Conservation (phyloP, 2,329 filamentous ascomycete genomes). For the Stagonosporopsis vannaccii region DNA sequence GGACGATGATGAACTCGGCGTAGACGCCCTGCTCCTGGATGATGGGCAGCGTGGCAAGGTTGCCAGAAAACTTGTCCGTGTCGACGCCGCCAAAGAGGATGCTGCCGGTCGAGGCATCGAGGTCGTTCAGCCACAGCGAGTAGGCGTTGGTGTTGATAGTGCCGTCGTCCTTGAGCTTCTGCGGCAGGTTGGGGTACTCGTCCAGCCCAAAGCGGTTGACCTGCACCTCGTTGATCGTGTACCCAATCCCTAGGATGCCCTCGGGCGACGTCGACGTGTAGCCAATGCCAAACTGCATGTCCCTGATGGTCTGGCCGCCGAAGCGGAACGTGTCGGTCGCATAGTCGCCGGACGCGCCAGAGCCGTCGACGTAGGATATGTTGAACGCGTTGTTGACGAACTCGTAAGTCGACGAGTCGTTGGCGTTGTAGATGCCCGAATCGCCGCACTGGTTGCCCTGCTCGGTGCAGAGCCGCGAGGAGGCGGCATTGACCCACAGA, state of each 20-base stretch:
- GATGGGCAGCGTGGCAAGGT: slow-evolving; percentile 68
- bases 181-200: slow-evolving; percentile 68
- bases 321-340: slow-evolving; percentile 75
- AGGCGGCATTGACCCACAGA: slow-evolving; percentile 70
- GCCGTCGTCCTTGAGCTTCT: slow-evolving; percentile 68
- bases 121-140: slow-evolving; percentile 69
- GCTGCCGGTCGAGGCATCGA: slow-evolving; percentile 69
- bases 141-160: slow-evolving; percentile 70
- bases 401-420: slow-evolving; percentile 76
- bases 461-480: slow-evolving; percentile 66
- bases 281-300: slow-evolving; percentile 76
- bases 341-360: slow-evolving; percentile 79
- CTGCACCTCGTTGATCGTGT: slow-evolving; percentile 78
- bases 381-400: slow-evolving; percentile 81
- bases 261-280: slow-evolving; percentile 67
- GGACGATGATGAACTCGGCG: slow-evolving; percentile 61
- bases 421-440: slow-evolving; percentile 73
- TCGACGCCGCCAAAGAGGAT: slow-evolving; percentile 85
- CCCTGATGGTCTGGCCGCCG: slow-evolving; percentile 60
- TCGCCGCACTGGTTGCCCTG: slow-evolving; percentile 61
- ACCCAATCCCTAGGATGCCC: slow-evolving; percentile 87
- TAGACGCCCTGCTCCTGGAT: slow-evolving; percentile 57
- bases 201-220: slow-evolving; percentile 62
- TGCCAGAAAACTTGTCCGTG: slow-evolving; percentile 73
- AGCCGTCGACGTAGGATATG: slow-evolving; percentile 86